Evolutionary conservation across 2,329 filamentous ascomycete species (phyloP), one percentile per base, ranked within the genome.

Genomic region (Neonectria magnoliae): DNA sequence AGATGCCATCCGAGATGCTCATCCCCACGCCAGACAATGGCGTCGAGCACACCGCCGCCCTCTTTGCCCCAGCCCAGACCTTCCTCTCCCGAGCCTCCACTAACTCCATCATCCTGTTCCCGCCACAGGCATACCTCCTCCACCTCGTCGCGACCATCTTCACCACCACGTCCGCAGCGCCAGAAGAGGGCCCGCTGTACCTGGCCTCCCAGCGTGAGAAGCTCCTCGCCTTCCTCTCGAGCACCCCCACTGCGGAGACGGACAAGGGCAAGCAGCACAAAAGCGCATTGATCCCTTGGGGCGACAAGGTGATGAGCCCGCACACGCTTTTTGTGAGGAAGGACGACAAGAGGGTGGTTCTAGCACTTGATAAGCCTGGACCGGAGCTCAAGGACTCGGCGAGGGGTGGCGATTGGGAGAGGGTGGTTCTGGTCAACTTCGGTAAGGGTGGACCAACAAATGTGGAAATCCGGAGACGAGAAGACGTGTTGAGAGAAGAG

Each of bases 51-150:
- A 95, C 93, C 1, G 90, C 93, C 5, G 93, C 95, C 0, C 85
- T 87, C 31, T 98, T 97, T 76, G 88, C 93, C 44, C 85, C 89
- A 2, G 88, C 92, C 0, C 79, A 83, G 4, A 83, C 84, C 20
- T 98, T 94, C 91, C 82, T 97, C 20, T 78, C 81, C 5, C 84
- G 87, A 54, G 91, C 92, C 4, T 80, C 83, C 2, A 77, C 77
- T 3, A 90, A 89, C 29, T 85, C 92, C 42, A 89, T 98, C 65
- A 92, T 97, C 62, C 81, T 99, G 5, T 98, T 97, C 75, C 96
- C 96, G 4, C 96, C 96, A 0, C 96, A 98, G 75, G 91, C 90
- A 75, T 94, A 92, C 78, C 85, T 96, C 4, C 83, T 93, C 11
- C 80, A 84, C 36, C 79, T 92, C 0, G 78, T 93, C 2, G 77